Evolutionary conservation across 179 eudicot genomes (phyloP).

Genomic region (Carnegiea gigantea): DNA sequence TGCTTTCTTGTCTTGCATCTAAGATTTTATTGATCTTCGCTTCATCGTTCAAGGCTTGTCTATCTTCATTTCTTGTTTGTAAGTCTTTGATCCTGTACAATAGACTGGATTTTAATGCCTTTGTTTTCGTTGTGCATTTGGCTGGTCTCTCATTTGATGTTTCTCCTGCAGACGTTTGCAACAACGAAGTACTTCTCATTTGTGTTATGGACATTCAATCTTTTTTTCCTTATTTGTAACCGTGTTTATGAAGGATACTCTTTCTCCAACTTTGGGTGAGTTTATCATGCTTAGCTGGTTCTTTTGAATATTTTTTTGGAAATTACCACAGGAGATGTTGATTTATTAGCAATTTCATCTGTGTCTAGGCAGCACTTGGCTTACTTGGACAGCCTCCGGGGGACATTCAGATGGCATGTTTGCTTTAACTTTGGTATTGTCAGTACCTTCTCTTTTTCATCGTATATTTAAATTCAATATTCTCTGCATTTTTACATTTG

Average conservation of each 20-base stretch:
- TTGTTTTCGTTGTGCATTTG: background rate
- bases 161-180: slow-evolving; percentile 64
- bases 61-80: background rate
- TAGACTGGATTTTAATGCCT: background rate
- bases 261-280: slow-evolving; percentile 86
- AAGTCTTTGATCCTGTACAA: background rate
- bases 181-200: slow-evolving; percentile 57
- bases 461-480: background rate
- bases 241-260: slow-evolving; percentile 85
- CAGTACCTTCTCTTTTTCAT: slow-evolving; percentile 18
- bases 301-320: background rate
- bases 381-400: slow-evolving; percentile 73
- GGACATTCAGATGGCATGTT: slow-evolving; percentile 97
- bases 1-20: too few species aligned
- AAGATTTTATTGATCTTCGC: background rate
- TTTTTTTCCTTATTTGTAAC: slow-evolving; percentile 61
- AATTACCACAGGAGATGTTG: slow-evolving; percentile 10
- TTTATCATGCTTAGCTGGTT: slow-evolving; percentile 4
- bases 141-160: slow-evolving; percentile 13
- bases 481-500: background rate
- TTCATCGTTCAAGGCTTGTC: background rate
- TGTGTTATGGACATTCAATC: slow-evolving; percentile 74
- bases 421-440: slow-evolving; percentile 94
- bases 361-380: slow-evolving; percentile 65
- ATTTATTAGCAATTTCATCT: slow-evolving; percentile 14